Base-by-base conservation (phyloP, 2,329 filamentous ascomycete genomes). In the Beauveria pseudobassiana region DNA sequence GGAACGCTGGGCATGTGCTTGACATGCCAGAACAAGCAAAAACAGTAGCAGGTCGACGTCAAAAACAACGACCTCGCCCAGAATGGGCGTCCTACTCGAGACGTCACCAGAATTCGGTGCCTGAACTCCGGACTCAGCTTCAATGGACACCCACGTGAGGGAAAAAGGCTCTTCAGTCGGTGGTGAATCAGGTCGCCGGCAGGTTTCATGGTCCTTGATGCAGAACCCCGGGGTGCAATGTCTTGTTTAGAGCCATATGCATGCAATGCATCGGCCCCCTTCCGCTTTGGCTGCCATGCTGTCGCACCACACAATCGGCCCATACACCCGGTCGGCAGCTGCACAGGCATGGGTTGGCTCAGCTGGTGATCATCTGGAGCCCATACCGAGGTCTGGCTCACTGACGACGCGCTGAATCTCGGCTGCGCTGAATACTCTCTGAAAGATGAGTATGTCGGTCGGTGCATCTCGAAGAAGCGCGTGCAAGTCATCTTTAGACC, bases 361-460 rank as follows among this genome's bases (percentile, higher is more conserved):
- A 75, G 56, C 70, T 74, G 54, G 80, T 80, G 57, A 84, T 76
- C 74, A 82, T 84, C 58, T 77, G 77, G 49, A 85, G 73, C 20
- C 76, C 79, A 65, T 82, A 84, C 63, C 82, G 77, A 30, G 82
- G 64, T 86, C 82, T 18, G 79, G 80, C 63, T 78, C 76, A 58
- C 75, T 77, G 62, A 83, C 72, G 26, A 82, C 76, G 58, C 77
- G 73, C 61, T 79, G 74, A 63, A 86, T 78, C 70, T 83, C 81
- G 6, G 68, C 70, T 38, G 73, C 66, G 64, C 78, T 75, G 65
- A 87, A 87, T 48, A 84, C 77, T 14, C 75, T 73, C 62, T 76
- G 72, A 65, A 86, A 87, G 59, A 85, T 81, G 26, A 80, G 74
- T 61, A 79, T 75, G 71, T 86, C 83, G 34, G 68, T 74, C 58